Percentiles rank a stretch among this genome's conserved stretches.
Evolutionary conservation across 768 basidiomycete species (phyloP).

Genomic region (Mycena amicta): DNA sequence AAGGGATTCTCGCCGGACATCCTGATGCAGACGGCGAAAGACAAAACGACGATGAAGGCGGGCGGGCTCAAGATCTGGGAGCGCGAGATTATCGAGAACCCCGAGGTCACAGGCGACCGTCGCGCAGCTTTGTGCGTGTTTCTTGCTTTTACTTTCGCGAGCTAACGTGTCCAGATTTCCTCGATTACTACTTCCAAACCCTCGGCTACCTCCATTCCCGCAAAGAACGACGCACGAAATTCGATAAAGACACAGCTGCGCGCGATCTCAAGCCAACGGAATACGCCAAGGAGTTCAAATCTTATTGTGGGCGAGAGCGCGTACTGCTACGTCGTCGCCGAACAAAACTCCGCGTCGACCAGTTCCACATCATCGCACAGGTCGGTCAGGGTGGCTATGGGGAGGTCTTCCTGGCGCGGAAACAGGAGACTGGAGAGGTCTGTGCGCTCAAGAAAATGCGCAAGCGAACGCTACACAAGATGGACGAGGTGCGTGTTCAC

Average conservation of each 20-base stretch:
- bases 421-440: conserved; percentile 93
- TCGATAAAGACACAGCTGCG: conserved; percentile 78
- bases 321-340: conserved; percentile 90
- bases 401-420: conserved; percentile 93
- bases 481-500: conserved; percentile 82
- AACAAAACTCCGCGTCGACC: conserved; percentile 89
- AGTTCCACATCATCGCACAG: conserved; percentile 98
- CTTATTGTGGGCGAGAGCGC: conserved; percentile 92
- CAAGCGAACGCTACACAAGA: conserved; percentile 92
- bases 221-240: conserved; percentile 80
- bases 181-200: conserved; percentile 97
- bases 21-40: conserved; percentile 68
- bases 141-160: conserved; percentile 12
- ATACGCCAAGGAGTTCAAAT: conserved; percentile 81
- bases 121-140: conserved; percentile 85
- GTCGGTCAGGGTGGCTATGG: conserved; percentile 99
- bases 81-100: conserved; percentile 75
- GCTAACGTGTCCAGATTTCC: conserved; percentile 65
- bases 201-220: conserved; percentile 87
- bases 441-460: conserved; percentile 98
- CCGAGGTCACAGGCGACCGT: conserved; percentile 97
- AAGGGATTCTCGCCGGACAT: conserved; percentile 61
- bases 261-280: conserved; percentile 62
- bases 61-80: conserved; percentile 79
- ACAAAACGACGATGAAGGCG: conserved; percentile 55